Percentiles rank a stretch among this genome's conserved stretches.
Evolutionary conservation across 192 early-diverging fungal species (phyloP).

Genomic region (Coemansia sp.): DNA sequence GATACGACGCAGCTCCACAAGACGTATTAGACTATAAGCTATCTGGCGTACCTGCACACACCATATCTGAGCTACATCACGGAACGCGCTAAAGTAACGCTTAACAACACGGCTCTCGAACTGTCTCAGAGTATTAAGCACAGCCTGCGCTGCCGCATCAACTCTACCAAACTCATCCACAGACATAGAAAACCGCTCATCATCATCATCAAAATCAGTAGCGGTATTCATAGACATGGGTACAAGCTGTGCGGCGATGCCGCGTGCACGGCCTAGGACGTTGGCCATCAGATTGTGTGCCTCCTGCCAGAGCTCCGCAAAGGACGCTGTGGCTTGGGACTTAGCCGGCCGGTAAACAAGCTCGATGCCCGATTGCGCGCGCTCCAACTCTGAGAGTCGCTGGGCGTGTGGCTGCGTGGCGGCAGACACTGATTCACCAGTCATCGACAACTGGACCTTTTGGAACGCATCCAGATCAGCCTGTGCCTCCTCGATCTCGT

Average conservation of each 20-base stretch:
- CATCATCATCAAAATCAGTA: too few species aligned
- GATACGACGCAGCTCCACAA: conserved; percentile 23
- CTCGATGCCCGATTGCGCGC: conserved; percentile 33
- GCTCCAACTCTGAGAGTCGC: conserved; percentile 18
- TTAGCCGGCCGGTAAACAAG: conserved; percentile 34
- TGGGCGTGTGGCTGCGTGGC: conserved; percentile 20
- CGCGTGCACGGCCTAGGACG: conserved; percentile 21
- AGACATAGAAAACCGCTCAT: neutral
- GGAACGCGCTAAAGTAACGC: conserved; percentile 38
- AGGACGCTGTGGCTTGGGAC: neutral
- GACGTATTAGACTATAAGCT: conserved; percentile 14
- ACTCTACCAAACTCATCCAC: neutral
- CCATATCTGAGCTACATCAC: conserved; percentile 53
- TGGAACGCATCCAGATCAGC: conserved; percentile 62
- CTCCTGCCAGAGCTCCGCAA: conserved; percentile 54
- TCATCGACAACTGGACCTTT: conserved; percentile 61
- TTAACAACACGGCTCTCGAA: conserved; percentile 30
- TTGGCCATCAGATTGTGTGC: conserved; percentile 20
- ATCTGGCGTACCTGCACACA: conserved; percentile 23
- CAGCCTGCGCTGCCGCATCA: conserved; percentile 11
- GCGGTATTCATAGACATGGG: too few species aligned
- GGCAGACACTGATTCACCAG: conserved; percentile 52
- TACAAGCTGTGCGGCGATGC: conserved; percentile 9
- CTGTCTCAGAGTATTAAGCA: conserved; percentile 35
- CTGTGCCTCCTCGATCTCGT: conserved; percentile 51